Conservation (phyloP, 2,329 filamentous ascomycete species). For the Pezicula carpinea region DNA sequence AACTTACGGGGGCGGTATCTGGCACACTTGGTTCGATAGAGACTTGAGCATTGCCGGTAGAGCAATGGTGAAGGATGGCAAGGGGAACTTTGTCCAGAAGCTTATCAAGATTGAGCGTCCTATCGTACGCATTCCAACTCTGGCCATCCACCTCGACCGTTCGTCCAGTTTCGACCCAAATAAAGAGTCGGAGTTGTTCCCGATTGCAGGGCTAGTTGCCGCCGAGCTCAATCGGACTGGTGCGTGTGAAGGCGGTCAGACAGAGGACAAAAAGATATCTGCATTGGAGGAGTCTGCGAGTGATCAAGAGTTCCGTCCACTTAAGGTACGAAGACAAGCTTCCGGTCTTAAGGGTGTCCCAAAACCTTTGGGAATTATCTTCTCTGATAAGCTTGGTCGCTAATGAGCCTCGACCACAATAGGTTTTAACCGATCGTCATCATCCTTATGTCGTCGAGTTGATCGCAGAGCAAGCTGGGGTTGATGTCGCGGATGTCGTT, state of each 20-base stretch:
- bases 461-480: conserved; percentile 74
- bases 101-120: conserved; percentile 88
- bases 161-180: conserved; percentile 86
- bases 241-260: conserved; percentile 37
- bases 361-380: no score
- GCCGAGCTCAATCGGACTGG: conserved; percentile 80
- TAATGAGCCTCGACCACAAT: no score
- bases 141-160: conserved; percentile 91
- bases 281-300: conserved; percentile 39
- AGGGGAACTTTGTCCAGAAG: conserved; percentile 74
- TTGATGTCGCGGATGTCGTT: conserved; percentile 65
- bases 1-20: conserved; percentile 93
- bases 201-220: conserved; percentile 81
- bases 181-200: conserved; percentile 94
- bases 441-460: conserved; percentile 83
- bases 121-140: conserved; percentile 84
- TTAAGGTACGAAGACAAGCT: conserved; percentile 44
- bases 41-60: conserved; percentile 88
- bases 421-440: conserved; percentile 70
- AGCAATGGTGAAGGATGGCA: conserved; percentile 70
- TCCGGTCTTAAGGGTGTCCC: no score
- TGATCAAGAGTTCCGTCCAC: conserved; percentile 60
- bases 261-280: conserved; percentile 30
- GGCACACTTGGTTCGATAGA: conserved; percentile 98
- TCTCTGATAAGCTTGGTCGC: no score